A percentile compares a stretch with the other conserved stretches of the same genome.
Evolutionary conservation across 2,329 filamentous ascomycete genomes (phyloP).

Genomic region (Sporothrix phasma): DNA sequence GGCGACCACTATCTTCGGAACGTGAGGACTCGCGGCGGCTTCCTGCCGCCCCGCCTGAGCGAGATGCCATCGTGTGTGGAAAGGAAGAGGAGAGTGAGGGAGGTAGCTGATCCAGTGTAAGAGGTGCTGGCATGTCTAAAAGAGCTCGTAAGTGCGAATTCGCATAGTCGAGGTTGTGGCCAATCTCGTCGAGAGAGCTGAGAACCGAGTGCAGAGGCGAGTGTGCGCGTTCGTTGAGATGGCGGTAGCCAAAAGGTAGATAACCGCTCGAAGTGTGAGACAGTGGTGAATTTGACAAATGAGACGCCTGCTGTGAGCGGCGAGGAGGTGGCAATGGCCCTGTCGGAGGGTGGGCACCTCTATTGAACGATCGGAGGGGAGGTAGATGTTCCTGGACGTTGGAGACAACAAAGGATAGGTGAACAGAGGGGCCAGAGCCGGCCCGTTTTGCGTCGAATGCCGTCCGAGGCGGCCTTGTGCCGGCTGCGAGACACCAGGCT

Average conservation of each 20-base stretch:
- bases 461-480: conserved; percentile 20
- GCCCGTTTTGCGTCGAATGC: conserved; percentile 9
- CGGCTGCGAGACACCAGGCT: not conserved
- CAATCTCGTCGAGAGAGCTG: conserved; percentile 14
- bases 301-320: conserved; percentile 28
- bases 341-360: not conserved
- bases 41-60: not conserved
- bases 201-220: not conserved
- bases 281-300: not conserved
- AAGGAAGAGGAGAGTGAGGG: not conserved
- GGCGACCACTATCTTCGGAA: conserved; percentile 30
- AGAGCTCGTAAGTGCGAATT: conserved; percentile 36
- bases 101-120: conserved; percentile 6
- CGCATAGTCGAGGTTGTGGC: conserved; percentile 31
- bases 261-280: conserved; percentile 14
- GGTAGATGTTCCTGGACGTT: conserved; percentile 5
- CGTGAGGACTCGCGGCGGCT: conserved; percentile 12
- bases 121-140: conserved; percentile 27
- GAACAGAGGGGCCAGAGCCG: conserved; percentile 6
- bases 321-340: not conserved
- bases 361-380: conserved; percentile 10
- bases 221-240: not conserved
- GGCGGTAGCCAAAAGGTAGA: conserved; percentile 5
- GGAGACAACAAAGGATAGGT: not conserved
- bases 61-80: conserved; percentile 4